phyloP scores from a whole-genome alignment of 805 yeast genomes.

The Priceomyces castillae region DNA sequence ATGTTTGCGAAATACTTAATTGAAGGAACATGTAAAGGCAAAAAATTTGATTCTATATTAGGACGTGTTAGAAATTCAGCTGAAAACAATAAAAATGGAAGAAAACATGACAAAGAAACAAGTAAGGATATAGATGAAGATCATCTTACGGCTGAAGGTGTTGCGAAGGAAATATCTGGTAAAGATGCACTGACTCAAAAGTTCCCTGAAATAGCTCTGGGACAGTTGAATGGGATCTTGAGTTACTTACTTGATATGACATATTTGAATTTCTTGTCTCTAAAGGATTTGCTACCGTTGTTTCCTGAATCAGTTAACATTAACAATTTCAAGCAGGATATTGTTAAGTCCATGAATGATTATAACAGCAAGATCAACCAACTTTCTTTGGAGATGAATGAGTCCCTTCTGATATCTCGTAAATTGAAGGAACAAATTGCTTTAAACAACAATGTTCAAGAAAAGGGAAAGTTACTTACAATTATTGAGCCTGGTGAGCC shows the following conservation, averaged over 20 bases:
- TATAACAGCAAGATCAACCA: slow-evolving; percentile 66
- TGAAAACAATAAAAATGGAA: slow-evolving; percentile 2
- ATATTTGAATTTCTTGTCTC: slow-evolving; percentile 40
- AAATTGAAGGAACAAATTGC: slow-evolving; percentile 61
- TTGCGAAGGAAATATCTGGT: slow-evolving; percentile 1
- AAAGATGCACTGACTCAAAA: neutral
- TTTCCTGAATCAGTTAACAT: slow-evolving; percentile 83
- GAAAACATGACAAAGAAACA: slow-evolving; percentile 3
- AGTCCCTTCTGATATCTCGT: slow-evolving; percentile 58
- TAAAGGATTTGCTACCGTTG: slow-evolving; percentile 79
- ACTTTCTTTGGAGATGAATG: slow-evolving; percentile 71
- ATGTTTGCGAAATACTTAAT: slow-evolving; percentile 55
- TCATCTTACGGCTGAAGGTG: neutral
- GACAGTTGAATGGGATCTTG: slow-evolving; percentile 23
- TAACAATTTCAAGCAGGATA: slow-evolving; percentile 79
- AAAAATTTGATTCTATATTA: slow-evolving; percentile 13
- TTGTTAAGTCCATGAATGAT: slow-evolving; percentile 72
- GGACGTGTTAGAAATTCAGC: slow-evolving; percentile 1
- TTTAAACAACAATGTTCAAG: slow-evolving; percentile 29
- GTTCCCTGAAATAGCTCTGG: slow-evolving; percentile 3
- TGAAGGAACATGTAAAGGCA: slow-evolving; percentile 25
- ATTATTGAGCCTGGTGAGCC: slow-evolving; percentile 81
- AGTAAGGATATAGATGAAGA: neutral
- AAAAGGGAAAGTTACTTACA: slow-evolving; percentile 48
- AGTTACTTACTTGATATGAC: slow-evolving; percentile 29